A percentile compares a stretch with the other conserved stretches of the same genome.
Evolutionary conservation across 202 grass and related monocot species (phyloP).

Genomic region (Panicum virgatum): DNA sequence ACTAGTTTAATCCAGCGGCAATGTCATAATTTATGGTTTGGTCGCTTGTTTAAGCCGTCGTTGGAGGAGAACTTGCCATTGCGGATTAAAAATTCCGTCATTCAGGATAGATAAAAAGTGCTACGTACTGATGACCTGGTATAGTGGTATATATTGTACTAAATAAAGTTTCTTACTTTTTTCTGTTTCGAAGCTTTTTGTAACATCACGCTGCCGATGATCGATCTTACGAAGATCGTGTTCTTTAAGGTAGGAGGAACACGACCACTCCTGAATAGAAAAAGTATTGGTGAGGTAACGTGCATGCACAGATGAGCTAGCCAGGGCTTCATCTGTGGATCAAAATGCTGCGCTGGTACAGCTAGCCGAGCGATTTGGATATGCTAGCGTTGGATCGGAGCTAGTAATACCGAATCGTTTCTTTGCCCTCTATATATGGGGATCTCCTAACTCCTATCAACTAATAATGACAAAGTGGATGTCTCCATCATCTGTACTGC

Average conservation of each 20-base stretch:
- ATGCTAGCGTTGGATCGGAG: neutral
- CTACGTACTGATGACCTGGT: neutral
- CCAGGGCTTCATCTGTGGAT: neutral
- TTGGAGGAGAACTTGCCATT: slow-evolving; percentile 17
- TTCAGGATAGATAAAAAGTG: neutral
- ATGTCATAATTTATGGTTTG: neutral
- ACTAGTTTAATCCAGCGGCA: slow-evolving; percentile 11
- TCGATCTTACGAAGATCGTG: slow-evolving; percentile 19
- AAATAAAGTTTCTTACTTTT: neutral
- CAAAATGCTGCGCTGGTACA: neutral
- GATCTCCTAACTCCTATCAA: neutral
- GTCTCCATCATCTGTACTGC: neutral
- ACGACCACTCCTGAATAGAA: neutral
- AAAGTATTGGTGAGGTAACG: slow-evolving; percentile 8
- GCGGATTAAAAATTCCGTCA: slow-evolving; percentile 3
- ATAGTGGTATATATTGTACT: no score
- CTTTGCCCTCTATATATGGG: neutral
- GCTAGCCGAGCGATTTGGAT: neutral
- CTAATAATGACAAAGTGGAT: neutral
- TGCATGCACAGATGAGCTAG: neutral
- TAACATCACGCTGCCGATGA: neutral
- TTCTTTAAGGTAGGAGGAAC: slow-evolving; percentile 23
- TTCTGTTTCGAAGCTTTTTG: neutral
- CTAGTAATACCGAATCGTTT: neutral
- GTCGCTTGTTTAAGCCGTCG: slow-evolving; percentile 14